Conservation (phyloP, 768 basidiomycete genomes). For the Strobilomyces echinocephalus region DNA sequence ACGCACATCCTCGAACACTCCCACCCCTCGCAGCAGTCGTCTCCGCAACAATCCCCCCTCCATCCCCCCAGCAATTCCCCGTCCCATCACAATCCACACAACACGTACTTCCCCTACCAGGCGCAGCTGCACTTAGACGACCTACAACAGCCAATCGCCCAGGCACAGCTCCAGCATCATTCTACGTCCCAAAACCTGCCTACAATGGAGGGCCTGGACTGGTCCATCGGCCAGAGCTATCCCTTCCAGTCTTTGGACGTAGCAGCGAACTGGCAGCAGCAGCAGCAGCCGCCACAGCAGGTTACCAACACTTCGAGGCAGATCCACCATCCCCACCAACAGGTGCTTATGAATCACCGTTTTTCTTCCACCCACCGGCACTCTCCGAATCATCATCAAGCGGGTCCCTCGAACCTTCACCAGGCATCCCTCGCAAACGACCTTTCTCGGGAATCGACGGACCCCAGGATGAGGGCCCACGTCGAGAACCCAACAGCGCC, state of each 20-base stretch:
- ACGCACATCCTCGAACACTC: slow-evolving; percentile 48
- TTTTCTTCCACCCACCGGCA: slow-evolving; percentile 72
- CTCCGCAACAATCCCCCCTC: slow-evolving; percentile 60
- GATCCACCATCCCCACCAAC: slow-evolving; percentile 29
- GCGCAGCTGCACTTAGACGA: slow-evolving; percentile 49
- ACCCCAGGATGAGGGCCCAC: slow-evolving; percentile 36
- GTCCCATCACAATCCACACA: slow-evolving; percentile 40
- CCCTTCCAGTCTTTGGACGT: slow-evolving; percentile 39
- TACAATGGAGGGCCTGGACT: slow-evolving; percentile 49
- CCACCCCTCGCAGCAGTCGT: slow-evolving; percentile 73
- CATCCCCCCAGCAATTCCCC: slow-evolving; percentile 38
- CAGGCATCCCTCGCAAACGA: slow-evolving; percentile 57
- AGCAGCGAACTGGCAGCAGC: slow-evolving; percentile 36
- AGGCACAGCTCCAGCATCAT: slow-evolving; percentile 66
- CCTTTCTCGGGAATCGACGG: slow-evolving; percentile 56
- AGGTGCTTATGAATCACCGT: slow-evolving; percentile 56
- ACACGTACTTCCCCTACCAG: slow-evolving; percentile 55
- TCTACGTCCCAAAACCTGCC: slow-evolving; percentile 47
- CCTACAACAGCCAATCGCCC: slow-evolving; percentile 60
- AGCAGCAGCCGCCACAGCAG: slow-evolving; percentile 26
- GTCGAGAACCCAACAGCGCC: slow-evolving; percentile 33
- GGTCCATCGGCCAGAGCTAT: slow-evolving; percentile 44
- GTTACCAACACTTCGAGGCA: slow-evolving; percentile 30
- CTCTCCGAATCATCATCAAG: slow-evolving; percentile 35
- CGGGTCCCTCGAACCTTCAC: slow-evolving; percentile 32